Evolutionary conservation across 176 grass and related monocot species (phyloP).

Genomic region (Eragrostis curvula): DNA sequence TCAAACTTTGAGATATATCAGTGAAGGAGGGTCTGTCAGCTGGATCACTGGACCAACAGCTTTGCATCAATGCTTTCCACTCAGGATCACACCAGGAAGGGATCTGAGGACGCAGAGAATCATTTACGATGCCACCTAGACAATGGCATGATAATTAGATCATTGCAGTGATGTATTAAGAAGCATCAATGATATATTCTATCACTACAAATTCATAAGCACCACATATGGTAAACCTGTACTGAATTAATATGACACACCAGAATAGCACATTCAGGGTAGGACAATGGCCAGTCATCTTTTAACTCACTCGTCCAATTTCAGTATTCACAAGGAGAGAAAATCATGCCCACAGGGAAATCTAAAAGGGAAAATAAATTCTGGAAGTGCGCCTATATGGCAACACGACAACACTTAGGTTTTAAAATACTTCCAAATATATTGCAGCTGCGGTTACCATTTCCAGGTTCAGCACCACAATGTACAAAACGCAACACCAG

Average conservation of each 20-base stretch:
- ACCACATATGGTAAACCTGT: constrained; percentile 21
- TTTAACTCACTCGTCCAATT: background rate
- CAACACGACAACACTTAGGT: background rate
- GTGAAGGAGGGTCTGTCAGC: constrained; percentile 84
- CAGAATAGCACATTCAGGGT: background rate
- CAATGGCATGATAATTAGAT: constrained; percentile 34
- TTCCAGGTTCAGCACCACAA: constrained; percentile 20
- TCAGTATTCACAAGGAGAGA: background rate
- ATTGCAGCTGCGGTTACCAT: constrained; percentile 18
- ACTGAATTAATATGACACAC: background rate
- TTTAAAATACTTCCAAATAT: background rate
- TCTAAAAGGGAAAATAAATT: background rate
- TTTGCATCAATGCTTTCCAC: constrained; percentile 95
- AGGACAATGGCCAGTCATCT: background rate
- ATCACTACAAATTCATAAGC: constrained; percentile 33
- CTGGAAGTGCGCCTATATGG: background rate
- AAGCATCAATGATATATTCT: constrained; percentile 13
- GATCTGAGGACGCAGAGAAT: constrained; percentile 83
- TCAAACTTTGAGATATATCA: constrained; percentile 90
- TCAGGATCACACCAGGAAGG: constrained; percentile 99
- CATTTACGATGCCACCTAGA: constrained; percentile 84
- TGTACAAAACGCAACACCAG: constrained; percentile 17
- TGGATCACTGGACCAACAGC: constrained; percentile 85
- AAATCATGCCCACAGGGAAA: background rate
- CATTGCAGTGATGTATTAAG: constrained; percentile 1